Evolutionary conservation across 139 green algal species (phyloP).

Genomic region (Micractinium sp.): DNA sequence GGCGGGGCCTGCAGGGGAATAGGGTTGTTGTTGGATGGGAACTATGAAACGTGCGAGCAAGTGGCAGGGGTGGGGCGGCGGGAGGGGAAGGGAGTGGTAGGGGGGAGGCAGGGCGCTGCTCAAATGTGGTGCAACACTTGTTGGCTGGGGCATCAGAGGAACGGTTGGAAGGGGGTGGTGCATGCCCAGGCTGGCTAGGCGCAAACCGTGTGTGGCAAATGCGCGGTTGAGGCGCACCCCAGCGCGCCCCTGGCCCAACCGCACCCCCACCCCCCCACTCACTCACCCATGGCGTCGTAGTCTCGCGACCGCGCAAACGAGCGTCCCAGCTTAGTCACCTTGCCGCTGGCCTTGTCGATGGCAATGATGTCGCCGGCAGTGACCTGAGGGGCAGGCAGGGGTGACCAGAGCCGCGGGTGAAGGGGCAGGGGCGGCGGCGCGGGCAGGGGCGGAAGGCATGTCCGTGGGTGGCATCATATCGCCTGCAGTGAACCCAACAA

Average conservation of each 20-base stretch:
- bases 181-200: too few species aligned
- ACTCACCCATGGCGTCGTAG: conserved; percentile 95
- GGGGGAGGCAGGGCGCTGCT: too few species aligned
- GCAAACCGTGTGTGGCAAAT: too few species aligned
- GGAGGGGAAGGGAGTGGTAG: not conserved
- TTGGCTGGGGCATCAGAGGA: too few species aligned
- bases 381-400: conserved; percentile 20
- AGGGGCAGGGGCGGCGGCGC: not conserved
- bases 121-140: too few species aligned
- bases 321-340: conserved; percentile 90
- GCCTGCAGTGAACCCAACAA: too few species aligned
- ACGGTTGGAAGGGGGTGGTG: too few species aligned
- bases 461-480: too few species aligned
- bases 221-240: too few species aligned
- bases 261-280: not conserved
- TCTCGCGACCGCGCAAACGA: conserved; percentile 94
- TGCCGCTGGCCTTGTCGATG: conserved; percentile 95
- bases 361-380: conserved; percentile 93
- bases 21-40: not conserved
- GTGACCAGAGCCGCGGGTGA: too few species aligned
- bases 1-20: conserved; percentile 66
- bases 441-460: not conserved
- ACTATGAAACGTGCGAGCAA: too few species aligned
- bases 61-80: not conserved
- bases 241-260: too few species aligned